Evolutionary conservation across 306 rosid species (phyloP), one percentile per base, ranked within the genome.

Genomic region (Lathyrus aphaca): DNA sequence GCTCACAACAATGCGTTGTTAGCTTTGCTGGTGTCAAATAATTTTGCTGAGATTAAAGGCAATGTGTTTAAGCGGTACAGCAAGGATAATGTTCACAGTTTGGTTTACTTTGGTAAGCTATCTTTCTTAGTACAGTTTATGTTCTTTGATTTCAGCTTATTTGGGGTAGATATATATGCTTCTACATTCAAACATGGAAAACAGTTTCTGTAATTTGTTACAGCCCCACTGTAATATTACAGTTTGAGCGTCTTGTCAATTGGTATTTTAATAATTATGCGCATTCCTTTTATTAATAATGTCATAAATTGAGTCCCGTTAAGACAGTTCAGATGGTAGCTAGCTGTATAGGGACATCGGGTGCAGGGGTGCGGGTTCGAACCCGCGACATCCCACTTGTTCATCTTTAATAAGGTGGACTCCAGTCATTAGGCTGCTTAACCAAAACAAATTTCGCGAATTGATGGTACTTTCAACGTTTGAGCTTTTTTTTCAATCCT

Each of bases 31-130:
- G 97, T 94, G 66, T 94, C 99, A 64, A 94, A 94, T 80, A 94
- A 94, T 84, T 94, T 94, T 79, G 87, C 97, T 25, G 99, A 94
- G 92, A 94, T 94, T 54, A 94, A 94, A 79, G 89, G 97, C 88
- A 94, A 79, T 27, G 99, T 91, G 59, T 94, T 94, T 72, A 94
- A 94, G 86, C 90, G 97, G 18, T 91, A 75, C 59, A 94, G 99
- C 77, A 86, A 61, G 73, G 99, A 91, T 66, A 94, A 94, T 74
- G 90, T 94, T 81, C 99, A 91, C 66, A 87, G 88, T 72, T 82
- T 91, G 79, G 99, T 94, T 51, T 91, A 94, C 85, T 91, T 88
- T 69, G 99, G 99, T 94, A 77, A 79, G 97, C 77, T 74, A 45
- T 45, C 77, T 42, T 74, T 63, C 49, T 42, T 51, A 59, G 61